phyloP scores from a whole-genome alignment of 495 filamentous ascomycete species.

The Penicillium fimorum region DNA sequence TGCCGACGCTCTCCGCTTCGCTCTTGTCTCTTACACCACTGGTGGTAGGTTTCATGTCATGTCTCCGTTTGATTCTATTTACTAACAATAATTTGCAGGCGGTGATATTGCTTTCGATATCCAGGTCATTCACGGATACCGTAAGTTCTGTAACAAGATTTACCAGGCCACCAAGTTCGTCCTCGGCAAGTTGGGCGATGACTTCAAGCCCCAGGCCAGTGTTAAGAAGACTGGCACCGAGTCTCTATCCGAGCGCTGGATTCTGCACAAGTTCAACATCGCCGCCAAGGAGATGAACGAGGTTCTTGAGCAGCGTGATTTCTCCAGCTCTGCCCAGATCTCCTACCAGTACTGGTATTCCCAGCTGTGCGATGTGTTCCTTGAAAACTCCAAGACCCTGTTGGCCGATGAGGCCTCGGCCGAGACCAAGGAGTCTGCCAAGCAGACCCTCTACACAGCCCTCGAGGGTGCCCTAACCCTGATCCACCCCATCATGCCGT shows the following conservation, averaged over 20 bases:
- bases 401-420: constrained; percentile 57
- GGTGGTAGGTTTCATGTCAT: constrained; percentile 54
- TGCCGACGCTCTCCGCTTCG: constrained; percentile 79
- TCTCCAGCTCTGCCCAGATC: constrained; percentile 60
- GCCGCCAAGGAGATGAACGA: constrained; percentile 74
- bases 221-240: constrained; percentile 60
- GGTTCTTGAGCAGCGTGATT: constrained; percentile 67
- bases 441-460: constrained; percentile 65
- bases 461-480: constrained; percentile 65
- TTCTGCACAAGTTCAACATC: constrained; percentile 73
- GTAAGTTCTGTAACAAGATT: constrained; percentile 89
- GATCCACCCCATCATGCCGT: constrained; percentile 79
- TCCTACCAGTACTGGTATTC: constrained; percentile 70
- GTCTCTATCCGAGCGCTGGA: constrained; percentile 79
- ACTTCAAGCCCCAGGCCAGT: constrained; percentile 63
- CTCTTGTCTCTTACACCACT: constrained; percentile 80
- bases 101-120: constrained; percentile 84
- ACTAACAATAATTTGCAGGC: constrained; percentile 33
- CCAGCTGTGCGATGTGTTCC: constrained; percentile 65
- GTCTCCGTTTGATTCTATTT: background rate
- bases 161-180: constrained; percentile 89
- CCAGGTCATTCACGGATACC: constrained; percentile 78
- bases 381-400: constrained; percentile 77
- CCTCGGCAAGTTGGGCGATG: constrained; percentile 69
- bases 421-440: constrained; percentile 58